phyloP scores from a whole-genome alignment of 2,329 filamentous ascomycete genomes.

The Fusarium chaquense region DNA sequence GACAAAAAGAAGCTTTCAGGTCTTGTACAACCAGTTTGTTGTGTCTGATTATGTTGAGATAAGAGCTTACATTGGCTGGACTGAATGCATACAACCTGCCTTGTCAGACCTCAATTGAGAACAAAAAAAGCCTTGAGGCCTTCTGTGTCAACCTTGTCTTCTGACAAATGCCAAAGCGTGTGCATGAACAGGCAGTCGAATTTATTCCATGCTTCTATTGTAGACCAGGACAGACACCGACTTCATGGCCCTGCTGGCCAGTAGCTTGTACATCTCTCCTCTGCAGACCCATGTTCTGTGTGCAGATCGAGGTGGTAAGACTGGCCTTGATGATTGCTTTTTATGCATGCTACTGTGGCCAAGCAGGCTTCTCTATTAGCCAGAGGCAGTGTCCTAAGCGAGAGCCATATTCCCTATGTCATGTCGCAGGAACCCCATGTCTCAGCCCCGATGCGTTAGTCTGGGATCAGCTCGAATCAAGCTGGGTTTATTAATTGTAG shows the following conservation, averaged over 20 bases:
- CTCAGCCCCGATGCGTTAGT: background rate
- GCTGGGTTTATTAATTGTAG: background rate
- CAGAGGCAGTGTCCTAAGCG: background rate
- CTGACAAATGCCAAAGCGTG: background rate
- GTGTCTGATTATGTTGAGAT: background rate
- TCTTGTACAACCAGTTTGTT: background rate
- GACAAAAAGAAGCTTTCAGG: constrained; percentile 8
- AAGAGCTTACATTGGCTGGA: background rate
- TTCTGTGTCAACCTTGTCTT: background rate
- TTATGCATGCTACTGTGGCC: background rate
- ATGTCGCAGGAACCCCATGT: background rate
- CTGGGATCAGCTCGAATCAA: background rate
- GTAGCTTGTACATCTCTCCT: background rate
- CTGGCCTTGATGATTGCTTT: background rate
- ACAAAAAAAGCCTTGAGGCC: constrained; percentile 17
- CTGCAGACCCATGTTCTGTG: background rate
- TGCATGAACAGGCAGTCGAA: background rate
- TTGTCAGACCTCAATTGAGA: background rate
- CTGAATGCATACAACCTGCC: background rate
- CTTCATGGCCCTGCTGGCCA: background rate
- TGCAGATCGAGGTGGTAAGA: background rate
- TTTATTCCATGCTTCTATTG: background rate
- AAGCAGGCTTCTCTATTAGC: background rate
- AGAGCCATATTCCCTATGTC: background rate
- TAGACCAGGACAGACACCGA: background rate